Conservation (phyloP, 75 land plant species). For the Cryptomeria japonica region DNA sequence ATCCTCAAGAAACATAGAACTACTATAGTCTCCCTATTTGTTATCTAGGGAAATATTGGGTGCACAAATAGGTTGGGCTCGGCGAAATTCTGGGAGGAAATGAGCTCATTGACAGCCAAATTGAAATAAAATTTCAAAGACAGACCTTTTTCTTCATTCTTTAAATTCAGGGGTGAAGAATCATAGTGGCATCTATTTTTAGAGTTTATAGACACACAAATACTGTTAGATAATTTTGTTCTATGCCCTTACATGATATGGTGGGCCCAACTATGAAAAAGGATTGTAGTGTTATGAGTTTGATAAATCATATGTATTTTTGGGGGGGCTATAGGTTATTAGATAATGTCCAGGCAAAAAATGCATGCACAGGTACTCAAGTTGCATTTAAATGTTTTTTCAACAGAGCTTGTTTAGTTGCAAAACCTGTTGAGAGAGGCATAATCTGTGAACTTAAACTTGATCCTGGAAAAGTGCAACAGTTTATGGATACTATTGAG, state of each 20-base stretch:
- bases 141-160: not conserved
- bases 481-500: slow-evolving; percentile 89
- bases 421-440: slow-evolving; percentile 69
- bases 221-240: not conserved
- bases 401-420: slow-evolving; percentile 1
- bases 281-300: not conserved
- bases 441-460: slow-evolving; percentile 70
- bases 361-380: too few relatives aligned
- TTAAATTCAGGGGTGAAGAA: not conserved
- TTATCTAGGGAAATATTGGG: slow-evolving; percentile 31
- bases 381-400: not conserved
- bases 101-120: slow-evolving; percentile 78
- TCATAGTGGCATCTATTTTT: not conserved
- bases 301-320: not conserved
- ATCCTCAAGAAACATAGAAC: slow-evolving; percentile 87
- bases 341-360: not conserved
- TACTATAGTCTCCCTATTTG: slow-evolving; percentile 82
- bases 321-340: not conserved
- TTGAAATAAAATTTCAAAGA: slow-evolving; percentile 42
- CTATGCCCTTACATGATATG: not conserved
- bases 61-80: slow-evolving; percentile 84
- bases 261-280: not conserved
- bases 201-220: not conserved
- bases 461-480: slow-evolving; percentile 53
- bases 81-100: slow-evolving; percentile 85